phyloP scores from a whole-genome alignment of 495 filamentous ascomycete genomes.

The Penicillium canescens region DNA sequence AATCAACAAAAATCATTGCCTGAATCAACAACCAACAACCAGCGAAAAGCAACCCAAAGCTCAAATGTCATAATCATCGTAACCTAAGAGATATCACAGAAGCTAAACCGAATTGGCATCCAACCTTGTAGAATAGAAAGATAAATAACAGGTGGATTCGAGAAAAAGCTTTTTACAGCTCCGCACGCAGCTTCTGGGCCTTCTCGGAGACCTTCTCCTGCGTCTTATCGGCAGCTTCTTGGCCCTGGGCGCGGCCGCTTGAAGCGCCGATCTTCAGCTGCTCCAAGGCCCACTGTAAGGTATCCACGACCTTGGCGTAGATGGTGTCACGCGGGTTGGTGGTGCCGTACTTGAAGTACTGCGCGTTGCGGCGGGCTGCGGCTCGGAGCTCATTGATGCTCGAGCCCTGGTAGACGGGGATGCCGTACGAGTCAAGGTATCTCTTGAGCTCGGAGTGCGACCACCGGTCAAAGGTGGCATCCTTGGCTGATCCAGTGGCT shows the following conservation, averaged over 20 bases:
- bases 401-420: constrained; percentile 71
- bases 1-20: constrained; percentile 1
- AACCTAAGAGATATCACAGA: constrained; percentile 3
- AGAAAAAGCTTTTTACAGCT: constrained; percentile 28
- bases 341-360: constrained; percentile 78
- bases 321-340: constrained; percentile 63
- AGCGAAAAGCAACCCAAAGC: background rate
- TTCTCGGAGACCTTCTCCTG: constrained; percentile 35
- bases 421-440: constrained; percentile 79
- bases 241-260: constrained; percentile 58
- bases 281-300: constrained; percentile 59
- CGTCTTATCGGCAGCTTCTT: constrained; percentile 50
- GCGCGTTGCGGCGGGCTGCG: constrained; percentile 67
- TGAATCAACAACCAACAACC: background rate
- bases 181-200: constrained; percentile 28
- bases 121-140: background rate
- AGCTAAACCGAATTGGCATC: background rate
- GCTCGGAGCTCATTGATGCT: constrained; percentile 64
- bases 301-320: constrained; percentile 61
- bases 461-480: constrained; percentile 75
- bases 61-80: constrained; percentile 23
- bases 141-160: background rate
- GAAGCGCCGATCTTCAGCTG: constrained; percentile 64
- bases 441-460: constrained; percentile 77
- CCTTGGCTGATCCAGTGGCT: constrained; percentile 69